Percentiles rank a stretch among this genome's conserved stretches.
phyloP scores from a whole-genome alignment of 306 rosid genomes.

The Alnus rubra region DNA sequence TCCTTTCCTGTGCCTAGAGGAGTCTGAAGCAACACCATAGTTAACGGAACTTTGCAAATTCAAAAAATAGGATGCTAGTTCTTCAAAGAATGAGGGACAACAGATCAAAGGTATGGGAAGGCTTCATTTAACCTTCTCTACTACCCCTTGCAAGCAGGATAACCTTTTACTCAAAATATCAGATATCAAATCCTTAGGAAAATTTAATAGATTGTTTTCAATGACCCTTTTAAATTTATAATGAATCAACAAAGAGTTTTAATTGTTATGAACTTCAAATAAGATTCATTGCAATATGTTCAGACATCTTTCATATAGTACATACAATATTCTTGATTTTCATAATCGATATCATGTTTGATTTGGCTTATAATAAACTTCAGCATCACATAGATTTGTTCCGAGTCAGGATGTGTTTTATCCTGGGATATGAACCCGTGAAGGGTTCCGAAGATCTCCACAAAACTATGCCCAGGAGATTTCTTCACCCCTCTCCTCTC shows the following conservation, averaged over 20 bases:
- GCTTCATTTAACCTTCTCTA: neutral
- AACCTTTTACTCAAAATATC: neutral
- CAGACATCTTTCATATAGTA: slow-evolving; percentile 31
- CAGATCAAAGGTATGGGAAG: neutral
- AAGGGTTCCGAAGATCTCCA: slow-evolving; percentile 59
- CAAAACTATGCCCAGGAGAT: slow-evolving; percentile 65
- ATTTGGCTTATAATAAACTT: slow-evolving; percentile 55
- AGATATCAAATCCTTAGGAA: neutral
- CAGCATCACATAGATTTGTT: slow-evolving; percentile 59
- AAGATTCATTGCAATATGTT: slow-evolving; percentile 21
- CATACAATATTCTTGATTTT: slow-evolving; percentile 35
- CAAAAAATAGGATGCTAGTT: neutral
- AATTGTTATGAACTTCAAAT: slow-evolving; percentile 19
- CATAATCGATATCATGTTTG: slow-evolving; percentile 41
- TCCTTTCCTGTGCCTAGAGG: too few species aligned
- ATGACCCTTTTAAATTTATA: neutral
- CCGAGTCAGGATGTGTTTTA: slow-evolving; percentile 55
- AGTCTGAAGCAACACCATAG: too few species aligned
- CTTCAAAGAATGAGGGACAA: neutral
- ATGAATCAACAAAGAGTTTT: neutral
- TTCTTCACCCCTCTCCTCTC: slow-evolving; percentile 76
- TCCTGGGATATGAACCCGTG: slow-evolving; percentile 78
- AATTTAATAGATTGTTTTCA: neutral
- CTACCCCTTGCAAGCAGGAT: neutral
- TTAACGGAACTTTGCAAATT: too few species aligned